Evolutionary conservation across 768 basidiomycete species (phyloP), one percentile per base, ranked within the genome.

Genomic region (Sutorius australiensis): DNA sequence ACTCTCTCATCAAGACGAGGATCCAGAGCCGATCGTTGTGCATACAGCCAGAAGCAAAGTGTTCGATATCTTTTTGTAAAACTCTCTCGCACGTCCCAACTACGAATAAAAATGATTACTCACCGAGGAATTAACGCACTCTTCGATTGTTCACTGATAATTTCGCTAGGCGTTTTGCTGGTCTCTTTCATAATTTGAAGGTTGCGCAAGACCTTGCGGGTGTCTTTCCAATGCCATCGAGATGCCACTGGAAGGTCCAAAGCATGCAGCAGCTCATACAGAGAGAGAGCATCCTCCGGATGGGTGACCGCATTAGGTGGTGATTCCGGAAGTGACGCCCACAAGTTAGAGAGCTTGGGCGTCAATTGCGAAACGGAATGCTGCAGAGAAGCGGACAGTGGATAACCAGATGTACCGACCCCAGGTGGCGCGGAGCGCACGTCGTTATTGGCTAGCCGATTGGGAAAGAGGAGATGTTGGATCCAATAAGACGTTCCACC

Each of bases 401-500:
- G 34, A 31, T 34, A n/a, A 40, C 28, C 27, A 34, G 52, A n/a
- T 24, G 48, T 7, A n/a, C 44, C 39, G 16, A 28, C 54, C 19
- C 47, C 53, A 30, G 43, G 37, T 44, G 27, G 57, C 38, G 43
- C 27, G 19, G 42, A 30, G 12, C 42, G 19, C 30, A 64, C 49
- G 13, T 71, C 59, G 16, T 68, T 61, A 21, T 60, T 65, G 7
- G 69, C 72, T 33, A 94, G 74, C 21, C 88, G 81, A 62, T 86
- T 83, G 0, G 94, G 90, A 64, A 98, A 98, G 12, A 98, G 74
- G 36, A 97, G 82, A 66, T 99, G 92, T 62, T 99, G 95, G 24
- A 95, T 89, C 87, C 95, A 99, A 67, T 99, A 99, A 4, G 92
- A 84, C 2, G 97, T 98, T 6, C 97, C 97, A 3, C 97, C 97